Evolutionary conservation across 2,329 filamentous ascomycete species (phyloP), one percentile per base, ranked within the genome.

Genomic region (Bretziella fagacearum): DNA sequence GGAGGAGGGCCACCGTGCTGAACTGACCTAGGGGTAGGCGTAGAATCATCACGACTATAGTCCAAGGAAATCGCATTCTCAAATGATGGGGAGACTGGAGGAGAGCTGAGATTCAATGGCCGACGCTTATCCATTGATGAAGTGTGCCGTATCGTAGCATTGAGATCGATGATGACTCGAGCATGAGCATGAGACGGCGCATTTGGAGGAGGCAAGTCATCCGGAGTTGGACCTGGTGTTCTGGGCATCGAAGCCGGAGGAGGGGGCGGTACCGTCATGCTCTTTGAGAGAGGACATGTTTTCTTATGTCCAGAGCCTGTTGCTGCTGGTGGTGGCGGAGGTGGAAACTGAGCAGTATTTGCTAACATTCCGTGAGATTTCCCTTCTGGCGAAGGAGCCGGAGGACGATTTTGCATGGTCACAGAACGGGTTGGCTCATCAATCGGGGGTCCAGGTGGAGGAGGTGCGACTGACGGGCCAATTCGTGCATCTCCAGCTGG

Each of bases 401-500:
- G 26, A 20, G 41, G 41, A 6, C 32, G 27, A 27, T 10, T 15
- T 13, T 25, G 44, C 8, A 29, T 27, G 18, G 29, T 27, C n/a
- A 46, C 27, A 7, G 6, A 22, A 13, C 25, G 44, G 6, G 2
- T 10, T 7, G n/a, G 4, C 13, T 6, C n/a, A 11, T 18, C 32
- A 17, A 3, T 8, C 17, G 15, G 20, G 10, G 32, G 23, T 15
- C 18, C 11, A 4, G 17, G 41, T 15, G 44, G 44, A 13, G 46
- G 46, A 4, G 39, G 39, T 11, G 20, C 46, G 17, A 48, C 26
- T 10, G 39, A 44, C 8, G 15, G 6, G 10, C 32, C 22, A 8
- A 48, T 43, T 26, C 41, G 30, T 15, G 20, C 30, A 11, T 48
- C 46, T 8, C 40, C 32, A n/a, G 22, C 13, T n/a, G 39, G 46